Base-by-base conservation (phyloP, 2,329 filamentous ascomycete genomes). In the Lachnellula subtilissima region DNA sequence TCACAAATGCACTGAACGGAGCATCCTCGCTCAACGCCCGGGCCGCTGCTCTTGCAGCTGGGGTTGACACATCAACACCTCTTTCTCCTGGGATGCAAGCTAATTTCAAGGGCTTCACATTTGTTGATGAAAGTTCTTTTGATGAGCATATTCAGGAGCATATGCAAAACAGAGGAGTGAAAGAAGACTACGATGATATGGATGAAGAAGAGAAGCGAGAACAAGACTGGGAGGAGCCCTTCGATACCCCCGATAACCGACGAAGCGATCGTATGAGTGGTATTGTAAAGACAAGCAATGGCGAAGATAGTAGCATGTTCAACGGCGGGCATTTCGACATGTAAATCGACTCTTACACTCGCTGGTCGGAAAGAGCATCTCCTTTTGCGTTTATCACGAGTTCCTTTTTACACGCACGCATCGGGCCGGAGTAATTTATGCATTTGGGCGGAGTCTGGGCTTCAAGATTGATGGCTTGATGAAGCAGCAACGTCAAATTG, bases 101-200 rank as follows among this genome's bases (percentile, higher is more conserved):
- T 61, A 97, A 97, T 70, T 99, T 99, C 78, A 90, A 94, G 68
- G 94, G 94, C 36, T 99, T 99, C 73, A 99, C 94, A 0, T 99
- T 96, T 71, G 94, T 97, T n/a, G 94, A 97, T 66, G 93, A 97
- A 75, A 97, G 90, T 68, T 89, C 90, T 2, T 86, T 32, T 32
- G 8, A 9, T 32, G 28, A 32, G 28, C 28, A 9, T 32, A 32
- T 99, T 54, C 92, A 97, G 52, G 90, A 93, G 61, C 87, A 94
- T 63, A 91, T 90, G 84, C 74, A 75, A 55, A 78, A 78, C 58
- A 74, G 77, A 50, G 55, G 55, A 66, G 70, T 53, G 67, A 75
- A 57, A 73, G 75, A 79, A 51, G 77, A 82, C 48, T 76, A 80
- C 50, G 82, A 86, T 60, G 79, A 84, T 23, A 85, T 85, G 82